Conservation (phyloP, 805 yeast species). For the Gaillardinia entomophila region DNA sequence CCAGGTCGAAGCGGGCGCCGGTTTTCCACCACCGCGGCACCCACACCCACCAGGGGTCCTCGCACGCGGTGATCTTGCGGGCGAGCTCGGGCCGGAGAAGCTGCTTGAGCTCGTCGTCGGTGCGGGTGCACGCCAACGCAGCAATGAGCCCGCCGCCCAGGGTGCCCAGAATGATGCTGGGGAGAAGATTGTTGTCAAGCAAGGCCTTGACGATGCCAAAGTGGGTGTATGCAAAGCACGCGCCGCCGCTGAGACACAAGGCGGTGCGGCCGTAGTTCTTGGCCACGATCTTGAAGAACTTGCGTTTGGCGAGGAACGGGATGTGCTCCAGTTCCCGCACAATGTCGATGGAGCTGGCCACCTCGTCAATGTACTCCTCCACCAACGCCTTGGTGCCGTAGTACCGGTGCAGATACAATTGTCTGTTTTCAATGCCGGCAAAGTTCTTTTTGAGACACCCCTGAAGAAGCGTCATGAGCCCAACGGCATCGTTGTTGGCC, state of each 20-base stretch:
- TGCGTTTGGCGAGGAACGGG: slow-evolving; percentile 35
- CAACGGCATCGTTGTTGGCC: slow-evolving; percentile 28
- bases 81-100: slow-evolving; percentile 59
- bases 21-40: slow-evolving; percentile 62
- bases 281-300: slow-evolving; percentile 51
- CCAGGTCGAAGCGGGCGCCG: slow-evolving; percentile 74
- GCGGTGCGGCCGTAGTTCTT: slow-evolving; percentile 71
- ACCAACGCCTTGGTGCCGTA: slow-evolving; percentile 67
- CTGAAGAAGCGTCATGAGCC: slow-evolving; percentile 51
- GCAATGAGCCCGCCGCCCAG: slow-evolving; percentile 81
- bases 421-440: slow-evolving; percentile 72
- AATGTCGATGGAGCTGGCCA: slow-evolving; percentile 40
- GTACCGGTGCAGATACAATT: slow-evolving; percentile 66
- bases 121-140: slow-evolving; percentile 63
- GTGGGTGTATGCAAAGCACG: slow-evolving; percentile 71
- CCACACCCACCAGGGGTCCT: slow-evolving; percentile 57
- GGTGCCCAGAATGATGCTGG: slow-evolving; percentile 68
- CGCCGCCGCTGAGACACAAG: slow-evolving; percentile 72
- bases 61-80: slow-evolving; percentile 61
- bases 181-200: slow-evolving; percentile 60
- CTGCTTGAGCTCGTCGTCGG: slow-evolving; percentile 56
- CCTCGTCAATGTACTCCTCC: slow-evolving; percentile 48
- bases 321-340: slow-evolving; percentile 36
- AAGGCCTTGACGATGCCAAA: slow-evolving; percentile 72
- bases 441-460: slow-evolving; percentile 67